Percentiles rank a stretch among this genome's conserved stretches.
Conservation (phyloP, 345 rosid genomes). For the Camelina hispida region DNA sequence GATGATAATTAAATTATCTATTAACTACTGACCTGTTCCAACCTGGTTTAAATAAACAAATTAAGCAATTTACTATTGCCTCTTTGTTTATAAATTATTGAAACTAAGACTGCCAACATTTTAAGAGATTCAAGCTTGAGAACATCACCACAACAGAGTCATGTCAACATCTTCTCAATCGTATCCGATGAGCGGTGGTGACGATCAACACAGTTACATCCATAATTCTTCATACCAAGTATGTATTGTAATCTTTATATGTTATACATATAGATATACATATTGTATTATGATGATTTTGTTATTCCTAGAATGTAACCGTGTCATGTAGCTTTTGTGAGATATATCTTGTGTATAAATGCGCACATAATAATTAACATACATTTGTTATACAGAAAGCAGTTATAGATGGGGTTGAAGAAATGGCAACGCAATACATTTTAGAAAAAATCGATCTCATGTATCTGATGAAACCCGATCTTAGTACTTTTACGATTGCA, state of each 20-base stretch:
- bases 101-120: background rate
- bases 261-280: background rate
- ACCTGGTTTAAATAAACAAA: background rate
- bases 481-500: background rate
- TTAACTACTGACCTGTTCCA: background rate
- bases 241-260: background rate
- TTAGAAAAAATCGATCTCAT: constrained; percentile 11
- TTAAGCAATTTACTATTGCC: background rate
- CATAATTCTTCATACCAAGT: too few relatives aligned
- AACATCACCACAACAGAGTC: background rate
- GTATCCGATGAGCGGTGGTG: too few relatives aligned
- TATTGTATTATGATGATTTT: background rate
- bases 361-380: background rate
- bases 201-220: too few relatives aligned
- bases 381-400: constrained; percentile 30
- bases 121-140: background rate
- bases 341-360: background rate
- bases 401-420: background rate
- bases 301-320: background rate
- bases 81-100: background rate
- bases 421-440: constrained; percentile 21
- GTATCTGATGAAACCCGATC: background rate
- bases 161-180: too few relatives aligned
- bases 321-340: background rate
- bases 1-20: background rate